Evolutionary conservation across 2,329 filamentous ascomycete species (phyloP), one percentile per base, ranked within the genome.

Genomic region (Parafenestella ontariensis): DNA sequence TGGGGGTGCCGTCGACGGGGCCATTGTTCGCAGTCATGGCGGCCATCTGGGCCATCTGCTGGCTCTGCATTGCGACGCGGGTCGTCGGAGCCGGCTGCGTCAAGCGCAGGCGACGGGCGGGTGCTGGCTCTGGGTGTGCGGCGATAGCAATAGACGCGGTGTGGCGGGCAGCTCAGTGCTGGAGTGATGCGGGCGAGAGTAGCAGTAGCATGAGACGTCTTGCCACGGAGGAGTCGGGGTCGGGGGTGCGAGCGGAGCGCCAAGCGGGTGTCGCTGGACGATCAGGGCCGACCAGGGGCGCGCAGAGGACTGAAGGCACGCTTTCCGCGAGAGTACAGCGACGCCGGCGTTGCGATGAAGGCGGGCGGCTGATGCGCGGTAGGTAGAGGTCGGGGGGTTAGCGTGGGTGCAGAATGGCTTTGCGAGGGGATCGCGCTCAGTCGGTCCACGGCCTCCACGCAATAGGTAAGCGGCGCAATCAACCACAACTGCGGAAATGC

Each of bases 1-100:
- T 88, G 70, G 83, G 83, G 71, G 81, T 81, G 68, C 83, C 84
- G 63, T 87, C 87, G 52, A 89, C 86, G 48, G 87, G 85, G 42
- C 85, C 87, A 70, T 81, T 81, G 74, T 66, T 68, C 34, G 84
- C 81, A 72, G 83, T 85, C 85, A 91, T 90, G 71, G 77, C 79
- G 71, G 83, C 83, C 87, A 92, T 90, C 71, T 85, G 82, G 67
- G 83, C 79, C 85, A 88, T 75, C 76, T 81, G 81, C 85, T 64
- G 70, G 69, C 68, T 76, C 72, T 75, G 72, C 73, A 75, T 75
- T 56, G 69, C 65, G 62, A 49, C 56, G 54, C 50, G 54, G 43
- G 47, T 47, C 40, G 44, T 37, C 46, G 26, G 29, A 41, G 59
- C 42, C 50, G 52, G 54, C 59, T 46, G 59, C 53, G 62, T 55